phyloP scores from a whole-genome alignment of 305 asterid genomes.

The Rubia tinctorum region DNA sequence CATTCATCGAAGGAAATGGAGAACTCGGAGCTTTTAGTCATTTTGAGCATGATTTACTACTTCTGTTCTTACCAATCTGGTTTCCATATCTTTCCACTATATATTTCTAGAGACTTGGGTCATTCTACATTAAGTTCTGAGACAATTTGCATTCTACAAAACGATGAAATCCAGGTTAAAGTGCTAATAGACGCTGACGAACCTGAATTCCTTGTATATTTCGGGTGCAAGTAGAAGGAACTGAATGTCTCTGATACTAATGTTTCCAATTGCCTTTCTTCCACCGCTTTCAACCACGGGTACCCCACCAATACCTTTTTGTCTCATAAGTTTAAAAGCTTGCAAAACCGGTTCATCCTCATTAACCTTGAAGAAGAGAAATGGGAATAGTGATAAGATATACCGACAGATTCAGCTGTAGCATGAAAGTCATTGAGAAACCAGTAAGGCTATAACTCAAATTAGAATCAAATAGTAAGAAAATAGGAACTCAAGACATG shows the following conservation, averaged over 20 bases:
- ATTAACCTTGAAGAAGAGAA: slow-evolving; percentile 41
- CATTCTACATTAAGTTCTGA: neutral
- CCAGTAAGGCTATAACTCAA: neutral
- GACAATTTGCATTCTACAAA: neutral
- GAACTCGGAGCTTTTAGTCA: no score
- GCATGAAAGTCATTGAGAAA: neutral
- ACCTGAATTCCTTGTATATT: slow-evolving; percentile 91
- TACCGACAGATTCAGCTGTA: neutral
- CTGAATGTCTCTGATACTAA: slow-evolving; percentile 94
- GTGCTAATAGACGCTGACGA: neutral
- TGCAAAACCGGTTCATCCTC: slow-evolving; percentile 97
- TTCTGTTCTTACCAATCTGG: neutral
- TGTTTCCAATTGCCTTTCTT: slow-evolving; percentile 81
- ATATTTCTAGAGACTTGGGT: neutral
- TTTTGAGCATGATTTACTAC: no score
- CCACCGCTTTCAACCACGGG: slow-evolving; percentile 81
- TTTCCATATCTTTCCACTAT: neutral
- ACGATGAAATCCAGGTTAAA: neutral
- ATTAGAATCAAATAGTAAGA: neutral
- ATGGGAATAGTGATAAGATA: neutral
- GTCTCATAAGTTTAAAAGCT: slow-evolving; percentile 89
- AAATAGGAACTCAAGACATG: neutral
- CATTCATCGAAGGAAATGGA: no score
- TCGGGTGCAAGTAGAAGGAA: slow-evolving; percentile 90
- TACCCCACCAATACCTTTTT: slow-evolving; percentile 84